Evolutionary conservation across 2,329 filamentous ascomycete genomes (phyloP).

Genomic region (Xylariales sp.): DNA sequence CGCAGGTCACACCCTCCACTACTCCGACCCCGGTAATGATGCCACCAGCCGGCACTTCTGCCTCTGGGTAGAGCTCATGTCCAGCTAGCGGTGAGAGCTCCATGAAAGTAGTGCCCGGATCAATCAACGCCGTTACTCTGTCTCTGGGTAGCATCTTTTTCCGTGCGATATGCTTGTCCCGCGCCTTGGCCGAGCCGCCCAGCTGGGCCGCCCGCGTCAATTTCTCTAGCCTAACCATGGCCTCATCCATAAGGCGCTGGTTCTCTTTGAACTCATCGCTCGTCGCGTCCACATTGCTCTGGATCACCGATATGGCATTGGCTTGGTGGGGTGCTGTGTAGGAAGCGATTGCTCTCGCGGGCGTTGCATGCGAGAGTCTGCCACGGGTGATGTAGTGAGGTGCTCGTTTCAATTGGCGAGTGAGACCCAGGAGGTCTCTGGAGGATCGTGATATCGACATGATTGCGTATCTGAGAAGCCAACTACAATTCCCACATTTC

Average conservation of each 20-base stretch:
- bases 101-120: slow-evolving; percentile 84
- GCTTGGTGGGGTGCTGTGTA: slow-evolving; percentile 82
- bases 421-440: slow-evolving; percentile 38
- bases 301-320: slow-evolving; percentile 75
- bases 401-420: slow-evolving; percentile 35
- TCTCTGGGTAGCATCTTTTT: slow-evolving; percentile 95
- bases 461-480: slow-evolving; percentile 10
- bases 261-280: slow-evolving; percentile 82
- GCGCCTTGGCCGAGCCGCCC: slow-evolving; percentile 76
- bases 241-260: slow-evolving; percentile 68
- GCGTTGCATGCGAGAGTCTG: slow-evolving; percentile 15
- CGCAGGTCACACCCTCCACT: slow-evolving; percentile 85
- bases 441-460: slow-evolving; percentile 47
- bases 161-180: slow-evolving; percentile 79
- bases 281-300: slow-evolving; percentile 69
- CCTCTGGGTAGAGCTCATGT: slow-evolving; percentile 78
- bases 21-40: slow-evolving; percentile 91
- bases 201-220: slow-evolving; percentile 68
- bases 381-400: slow-evolving; percentile 20
- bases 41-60: slow-evolving; percentile 82
- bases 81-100: slow-evolving; percentile 93
- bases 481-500: slow-evolving; percentile 12
- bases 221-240: slow-evolving; percentile 62
- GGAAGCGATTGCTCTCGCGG: slow-evolving; percentile 53
- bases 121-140: slow-evolving; percentile 79